These are phyloP conservation scores for Paraurostyla sp. DNA, from an alignment of 73 alveolate genomes.

Conservation along the genomic window DNA sequence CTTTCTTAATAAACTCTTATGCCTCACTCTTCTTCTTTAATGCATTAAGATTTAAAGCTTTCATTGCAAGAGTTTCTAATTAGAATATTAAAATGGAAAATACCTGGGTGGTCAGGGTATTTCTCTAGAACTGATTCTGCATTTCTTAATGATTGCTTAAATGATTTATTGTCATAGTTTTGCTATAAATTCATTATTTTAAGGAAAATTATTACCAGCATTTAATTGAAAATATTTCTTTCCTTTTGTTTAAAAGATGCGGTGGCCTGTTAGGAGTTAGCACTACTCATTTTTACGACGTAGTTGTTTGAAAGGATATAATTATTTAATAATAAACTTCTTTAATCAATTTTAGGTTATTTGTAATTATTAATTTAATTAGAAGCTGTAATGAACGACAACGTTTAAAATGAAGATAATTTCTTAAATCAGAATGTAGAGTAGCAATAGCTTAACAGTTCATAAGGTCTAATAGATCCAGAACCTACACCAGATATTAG, in stretches of 20 bases:
- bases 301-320: constrained; percentile 38
- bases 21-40: constrained; percentile 78
- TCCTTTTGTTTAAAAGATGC: constrained; percentile 33
- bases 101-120: constrained; percentile 81
- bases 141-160: constrained; percentile 77
- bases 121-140: constrained; percentile 77
- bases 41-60: constrained; percentile 80
- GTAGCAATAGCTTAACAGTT: background rate
- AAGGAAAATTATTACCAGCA: constrained; percentile 12
- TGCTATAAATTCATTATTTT: background rate
- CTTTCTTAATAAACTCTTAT: constrained; percentile 76
- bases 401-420: background rate
- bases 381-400: constrained; percentile 49
- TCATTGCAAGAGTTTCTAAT: constrained; percentile 83
- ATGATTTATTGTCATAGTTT: constrained; percentile 78
- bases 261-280: constrained; percentile 24
- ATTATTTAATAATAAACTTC: constrained; percentile 36
- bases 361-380: background rate
- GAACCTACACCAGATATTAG: background rate
- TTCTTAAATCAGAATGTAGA: background rate
- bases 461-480: background rate
- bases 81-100: background rate
- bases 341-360: background rate
- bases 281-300: too few relatives aligned
- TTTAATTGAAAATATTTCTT: constrained; percentile 52